Evolutionary conservation across 106 monocot species (phyloP).

Genomic region (Amphibolis antarctica): DNA sequence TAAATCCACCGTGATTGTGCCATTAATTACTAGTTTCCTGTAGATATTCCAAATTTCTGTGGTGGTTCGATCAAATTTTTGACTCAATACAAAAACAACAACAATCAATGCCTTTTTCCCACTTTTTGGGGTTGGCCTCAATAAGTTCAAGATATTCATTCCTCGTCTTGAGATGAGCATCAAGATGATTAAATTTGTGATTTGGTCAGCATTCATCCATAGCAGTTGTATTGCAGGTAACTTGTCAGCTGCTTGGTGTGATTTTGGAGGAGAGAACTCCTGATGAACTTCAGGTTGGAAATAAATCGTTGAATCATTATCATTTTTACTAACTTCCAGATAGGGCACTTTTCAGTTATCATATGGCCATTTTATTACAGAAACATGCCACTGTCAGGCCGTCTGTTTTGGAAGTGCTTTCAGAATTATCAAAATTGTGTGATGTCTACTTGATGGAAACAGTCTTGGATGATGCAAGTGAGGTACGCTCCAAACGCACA

Average conservation of each 20-base stretch:
- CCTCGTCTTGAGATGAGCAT: background rate
- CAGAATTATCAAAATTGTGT: conserved; percentile 52
- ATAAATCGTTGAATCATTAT: conserved; percentile 5
- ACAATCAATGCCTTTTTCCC: too few relatives aligned
- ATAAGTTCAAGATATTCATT: background rate
- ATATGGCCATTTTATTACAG: conserved; percentile 25
- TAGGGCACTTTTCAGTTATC: background rate
- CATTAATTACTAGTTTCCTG: too few relatives aligned
- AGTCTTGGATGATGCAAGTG: conserved; percentile 78
- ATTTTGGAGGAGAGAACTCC: conserved; percentile 70
- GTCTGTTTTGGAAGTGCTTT: conserved; percentile 56
- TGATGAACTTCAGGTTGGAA: conserved; percentile 75
- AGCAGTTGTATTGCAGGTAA: conserved; percentile 33
- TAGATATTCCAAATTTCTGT: too few relatives aligned
- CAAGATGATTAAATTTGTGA: background rate
- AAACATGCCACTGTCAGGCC: conserved; percentile 71
- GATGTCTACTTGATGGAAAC: conserved; percentile 97
- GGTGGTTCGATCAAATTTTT: too few relatives aligned
- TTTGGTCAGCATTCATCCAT: background rate
- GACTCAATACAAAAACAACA: too few relatives aligned
- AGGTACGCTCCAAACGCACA: conserved; percentile 25
- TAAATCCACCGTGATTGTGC: too few relatives aligned
- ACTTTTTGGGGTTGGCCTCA: too few relatives aligned
- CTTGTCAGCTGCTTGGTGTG: conserved; percentile 73
- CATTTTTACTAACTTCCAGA: background rate